phyloP scores from a whole-genome alignment of 768 basidiomycete species.

The Chalciporus chontae region DNA sequence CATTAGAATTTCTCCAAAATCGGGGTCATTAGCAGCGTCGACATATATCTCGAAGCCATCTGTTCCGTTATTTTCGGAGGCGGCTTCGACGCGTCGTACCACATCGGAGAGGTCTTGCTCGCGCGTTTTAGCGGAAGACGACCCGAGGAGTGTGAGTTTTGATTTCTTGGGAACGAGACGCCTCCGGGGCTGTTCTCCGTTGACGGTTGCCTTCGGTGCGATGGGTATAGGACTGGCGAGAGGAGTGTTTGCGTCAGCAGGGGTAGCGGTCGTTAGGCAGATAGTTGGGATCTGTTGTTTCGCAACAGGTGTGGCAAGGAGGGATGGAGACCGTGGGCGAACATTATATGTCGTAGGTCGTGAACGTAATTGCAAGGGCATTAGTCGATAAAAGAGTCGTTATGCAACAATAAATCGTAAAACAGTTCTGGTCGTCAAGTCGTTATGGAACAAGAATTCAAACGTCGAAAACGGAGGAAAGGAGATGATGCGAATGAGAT shows the following conservation, averaged over 20 bases:
- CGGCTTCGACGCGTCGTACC: slow-evolving; percentile 44
- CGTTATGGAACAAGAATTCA: slow-evolving; percentile 23
- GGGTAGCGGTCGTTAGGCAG: slow-evolving; percentile 65
- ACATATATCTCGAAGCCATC: slow-evolving; percentile 70
- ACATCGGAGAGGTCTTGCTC: slow-evolving; percentile 59
- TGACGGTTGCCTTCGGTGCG: slow-evolving; percentile 27
- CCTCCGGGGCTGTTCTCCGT: slow-evolving; percentile 31
- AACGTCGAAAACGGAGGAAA: slow-evolving; percentile 10
- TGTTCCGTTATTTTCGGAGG: slow-evolving; percentile 23
- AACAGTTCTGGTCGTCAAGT: slow-evolving; percentile 20
- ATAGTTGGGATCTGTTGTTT: slow-evolving; percentile 54
- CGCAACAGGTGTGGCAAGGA: slow-evolving; percentile 24
- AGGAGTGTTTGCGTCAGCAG: slow-evolving; percentile 45
- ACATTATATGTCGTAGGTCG: slow-evolving; percentile 25
- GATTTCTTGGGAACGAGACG: slow-evolving; percentile 73
- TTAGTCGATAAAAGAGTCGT: slow-evolving; percentile 23
- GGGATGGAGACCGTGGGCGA: slow-evolving; percentile 28
- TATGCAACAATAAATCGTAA: slow-evolving; percentile 19
- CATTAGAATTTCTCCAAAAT: slow-evolving; percentile 65
- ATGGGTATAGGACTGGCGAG: slow-evolving; percentile 29
- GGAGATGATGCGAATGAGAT: slow-evolving; percentile 8
- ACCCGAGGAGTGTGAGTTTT: slow-evolving; percentile 50
- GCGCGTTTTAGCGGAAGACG: slow-evolving; percentile 27
- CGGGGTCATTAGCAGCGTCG: slow-evolving; percentile 61
- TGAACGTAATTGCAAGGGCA: slow-evolving; percentile 31